Conservation (phyloP, 2,329 filamentous ascomycete genomes). For the Sphaerulina musiva region DNA sequence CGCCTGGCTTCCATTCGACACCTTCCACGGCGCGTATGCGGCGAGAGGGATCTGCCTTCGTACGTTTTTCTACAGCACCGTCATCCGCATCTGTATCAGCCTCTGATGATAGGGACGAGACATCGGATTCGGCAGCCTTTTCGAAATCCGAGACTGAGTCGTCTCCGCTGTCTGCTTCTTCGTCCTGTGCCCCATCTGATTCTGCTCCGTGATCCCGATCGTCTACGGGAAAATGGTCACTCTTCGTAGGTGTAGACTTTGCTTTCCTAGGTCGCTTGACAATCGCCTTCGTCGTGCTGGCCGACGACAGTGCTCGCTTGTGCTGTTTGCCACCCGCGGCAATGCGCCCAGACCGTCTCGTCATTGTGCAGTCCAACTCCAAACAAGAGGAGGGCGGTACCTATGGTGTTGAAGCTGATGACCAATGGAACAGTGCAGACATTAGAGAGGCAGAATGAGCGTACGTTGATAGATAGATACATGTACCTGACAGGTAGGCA, state of each 20-base stretch:
- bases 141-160: slow-evolving; percentile 32
- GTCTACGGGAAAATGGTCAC: slow-evolving; percentile 42
- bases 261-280: slow-evolving; percentile 24
- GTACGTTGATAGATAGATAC: no score
- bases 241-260: slow-evolving; percentile 41
- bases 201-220: slow-evolving; percentile 14
- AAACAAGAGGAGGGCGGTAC: background rate
- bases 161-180: slow-evolving; percentile 18
- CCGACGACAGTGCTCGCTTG: slow-evolving; percentile 26
- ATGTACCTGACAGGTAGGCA: no score
- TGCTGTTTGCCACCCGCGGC: slow-evolving; percentile 19
- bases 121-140: slow-evolving; percentile 32
- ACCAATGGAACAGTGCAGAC: no score
- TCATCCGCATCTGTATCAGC: slow-evolving; percentile 34
- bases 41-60: background rate
- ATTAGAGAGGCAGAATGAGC: no score
- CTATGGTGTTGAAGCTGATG: no score
- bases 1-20: slow-evolving; percentile 52
- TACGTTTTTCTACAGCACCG: slow-evolving; percentile 22
- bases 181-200: slow-evolving; percentile 29
- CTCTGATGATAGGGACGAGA: slow-evolving; percentile 37
- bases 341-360: slow-evolving; percentile 26
- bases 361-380: slow-evolving; percentile 16
- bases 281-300: background rate
- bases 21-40: slow-evolving; percentile 20